A percentile compares a stretch with the other conserved stretches of the same genome.
These are phyloP conservation scores for Rosa rugosa DNA, from an alignment of 306 rosid species.

Conservation along the genomic window DNA sequence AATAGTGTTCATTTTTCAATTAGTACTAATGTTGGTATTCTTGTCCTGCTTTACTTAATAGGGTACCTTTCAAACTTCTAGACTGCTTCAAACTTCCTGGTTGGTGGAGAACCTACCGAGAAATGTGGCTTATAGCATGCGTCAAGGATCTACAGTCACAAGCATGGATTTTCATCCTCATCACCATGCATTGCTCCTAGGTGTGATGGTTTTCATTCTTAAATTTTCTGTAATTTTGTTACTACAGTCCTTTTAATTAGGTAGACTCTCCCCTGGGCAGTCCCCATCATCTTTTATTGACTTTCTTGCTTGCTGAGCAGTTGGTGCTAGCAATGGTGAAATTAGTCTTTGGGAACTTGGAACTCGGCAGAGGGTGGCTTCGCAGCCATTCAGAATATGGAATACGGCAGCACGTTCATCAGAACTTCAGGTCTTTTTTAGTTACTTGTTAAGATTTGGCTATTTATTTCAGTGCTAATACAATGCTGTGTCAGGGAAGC, in stretches of 20 bases:
- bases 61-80: constrained; percentile 65
- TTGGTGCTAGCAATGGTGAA: constrained; percentile 78
- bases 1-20: constrained; percentile 12
- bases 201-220: constrained; percentile 36
- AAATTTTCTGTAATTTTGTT: background rate
- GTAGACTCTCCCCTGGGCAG: background rate
- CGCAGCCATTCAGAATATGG: constrained; percentile 81
- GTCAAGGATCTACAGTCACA: constrained; percentile 75
- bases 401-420: constrained; percentile 49
- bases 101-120: constrained; percentile 76
- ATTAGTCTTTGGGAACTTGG: constrained; percentile 78
- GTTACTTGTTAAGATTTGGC: constrained; percentile 11
- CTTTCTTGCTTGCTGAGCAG: constrained; percentile 42
- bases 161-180: constrained; percentile 98
- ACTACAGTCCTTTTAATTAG: background rate
- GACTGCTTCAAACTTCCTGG: constrained; percentile 60
- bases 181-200: constrained; percentile 71
- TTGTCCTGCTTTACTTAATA: constrained; percentile 36
- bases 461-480: constrained; percentile 16
- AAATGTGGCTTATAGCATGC: constrained; percentile 66
- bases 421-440: constrained; percentile 64
- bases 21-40: constrained; percentile 23
- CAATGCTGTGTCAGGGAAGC: constrained; percentile 1
- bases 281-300: constrained; percentile 7
- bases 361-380: constrained; percentile 61